These are phyloP conservation scores for Erysimum cheiri DNA, from an alignment of 441 rosid genomes.

Conservation along the genomic window DNA sequence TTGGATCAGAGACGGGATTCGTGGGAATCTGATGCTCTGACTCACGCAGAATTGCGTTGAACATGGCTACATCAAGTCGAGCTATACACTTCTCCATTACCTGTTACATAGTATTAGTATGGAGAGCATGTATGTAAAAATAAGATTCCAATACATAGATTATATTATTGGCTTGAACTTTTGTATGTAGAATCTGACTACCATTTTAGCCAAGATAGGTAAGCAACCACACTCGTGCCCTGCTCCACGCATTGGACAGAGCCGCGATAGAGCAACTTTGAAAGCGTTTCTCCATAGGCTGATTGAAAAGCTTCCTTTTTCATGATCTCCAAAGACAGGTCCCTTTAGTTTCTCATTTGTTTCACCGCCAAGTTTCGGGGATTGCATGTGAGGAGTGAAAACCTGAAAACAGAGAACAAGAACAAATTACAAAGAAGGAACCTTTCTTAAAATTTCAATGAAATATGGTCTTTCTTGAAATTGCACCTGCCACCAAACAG, in stretches of 20 bases:
- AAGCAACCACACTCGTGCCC: conserved; percentile 93
- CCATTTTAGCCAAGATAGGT: conserved; percentile 73
- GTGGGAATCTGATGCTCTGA: conserved; percentile 89
- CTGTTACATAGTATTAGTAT: conserved; percentile 49
- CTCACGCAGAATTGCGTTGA: conserved; percentile 89
- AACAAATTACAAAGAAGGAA: not conserved
- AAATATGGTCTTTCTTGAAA: not conserved
- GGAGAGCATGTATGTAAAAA: conserved; percentile 1
- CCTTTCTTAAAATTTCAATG: not conserved
- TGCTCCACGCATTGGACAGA: conserved; percentile 82
- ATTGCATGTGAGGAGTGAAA: conserved; percentile 84
- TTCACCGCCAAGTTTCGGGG: conserved; percentile 49
- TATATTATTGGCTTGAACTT: not conserved
- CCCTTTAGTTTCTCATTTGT: conserved; percentile 56
- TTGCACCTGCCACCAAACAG: conserved; percentile 95
- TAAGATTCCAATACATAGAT: conserved; percentile 6
- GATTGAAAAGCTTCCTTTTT: conserved; percentile 72
- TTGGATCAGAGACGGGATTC: conserved; percentile 93
- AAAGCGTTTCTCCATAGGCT: conserved; percentile 80
- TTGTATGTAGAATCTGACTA: conserved; percentile 36
- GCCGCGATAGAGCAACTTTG: conserved; percentile 63
- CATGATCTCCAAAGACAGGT: conserved; percentile 68
- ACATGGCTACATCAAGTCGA: conserved; percentile 86
- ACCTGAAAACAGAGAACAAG: conserved; percentile 52
- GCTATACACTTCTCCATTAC: conserved; percentile 80